phyloP scores from a whole-genome alignment of 352 stramenopile genomes.

The Globisporangium middletonii region DNA sequence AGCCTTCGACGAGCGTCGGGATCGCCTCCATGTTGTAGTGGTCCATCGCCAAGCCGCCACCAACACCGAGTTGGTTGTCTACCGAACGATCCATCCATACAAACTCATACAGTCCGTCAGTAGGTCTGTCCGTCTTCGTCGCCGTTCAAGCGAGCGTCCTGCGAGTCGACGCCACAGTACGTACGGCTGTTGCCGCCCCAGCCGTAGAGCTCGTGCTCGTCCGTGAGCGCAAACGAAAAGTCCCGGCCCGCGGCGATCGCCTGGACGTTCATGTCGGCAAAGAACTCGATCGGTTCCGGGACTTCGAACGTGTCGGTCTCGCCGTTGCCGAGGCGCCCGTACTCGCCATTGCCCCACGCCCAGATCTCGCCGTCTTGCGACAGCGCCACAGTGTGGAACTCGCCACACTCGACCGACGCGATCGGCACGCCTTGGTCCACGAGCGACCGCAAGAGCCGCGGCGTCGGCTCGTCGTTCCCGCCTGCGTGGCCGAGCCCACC shows the following conservation, averaged over 20 bases:
- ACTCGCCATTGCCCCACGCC: slow-evolving; percentile 90
- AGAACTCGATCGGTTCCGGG: slow-evolving; percentile 82
- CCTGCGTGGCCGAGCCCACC: slow-evolving; percentile 69
- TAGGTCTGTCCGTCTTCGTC: not conserved
- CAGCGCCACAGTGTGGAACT: slow-evolving; percentile 89
- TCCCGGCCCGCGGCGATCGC: slow-evolving; percentile 79
- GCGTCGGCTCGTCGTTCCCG: slow-evolving; percentile 67
- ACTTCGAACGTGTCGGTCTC: slow-evolving; percentile 77
- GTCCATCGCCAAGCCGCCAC: slow-evolving; percentile 87
- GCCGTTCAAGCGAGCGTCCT: not conserved
- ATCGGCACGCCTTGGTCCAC: slow-evolving; percentile 82
- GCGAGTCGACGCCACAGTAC: slow-evolving; percentile 17
- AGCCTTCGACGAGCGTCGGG: slow-evolving; percentile 79
- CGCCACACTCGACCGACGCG: slow-evolving; percentile 63
- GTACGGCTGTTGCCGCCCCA: slow-evolving; percentile 92
- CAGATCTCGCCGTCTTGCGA: slow-evolving; percentile 87
- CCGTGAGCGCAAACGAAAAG: slow-evolving; percentile 86
- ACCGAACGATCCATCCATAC: slow-evolving; percentile 1
- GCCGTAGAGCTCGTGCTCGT: slow-evolving; percentile 81
- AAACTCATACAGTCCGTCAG: slow-evolving; percentile 1
- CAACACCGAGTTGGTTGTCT: slow-evolving; percentile 89
- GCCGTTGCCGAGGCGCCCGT: slow-evolving; percentile 88
- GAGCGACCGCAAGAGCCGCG: slow-evolving; percentile 57
- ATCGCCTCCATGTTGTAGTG: slow-evolving; percentile 93
- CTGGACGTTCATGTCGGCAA: slow-evolving; percentile 62